Conservation (phyloP, 805 yeast genomes). For the Ascoidea rubescens region DNA sequence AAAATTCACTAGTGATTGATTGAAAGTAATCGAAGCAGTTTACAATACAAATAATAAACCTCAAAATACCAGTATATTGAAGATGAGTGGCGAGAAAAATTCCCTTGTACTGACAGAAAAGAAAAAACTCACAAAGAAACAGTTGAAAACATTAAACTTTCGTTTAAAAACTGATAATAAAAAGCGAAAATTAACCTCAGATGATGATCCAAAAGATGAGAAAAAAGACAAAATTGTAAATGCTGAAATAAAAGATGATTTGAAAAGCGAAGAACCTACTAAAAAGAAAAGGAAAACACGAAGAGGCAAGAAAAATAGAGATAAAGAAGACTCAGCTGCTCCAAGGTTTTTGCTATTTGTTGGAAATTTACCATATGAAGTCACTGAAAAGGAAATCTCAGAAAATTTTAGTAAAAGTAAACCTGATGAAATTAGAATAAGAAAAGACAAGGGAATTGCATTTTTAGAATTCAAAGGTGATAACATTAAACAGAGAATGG, state of each 20-base stretch:
- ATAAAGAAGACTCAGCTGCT: constrained; percentile 18
- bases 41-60: too few relatives aligned
- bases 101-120: background rate
- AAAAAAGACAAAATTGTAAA: constrained; percentile 21
- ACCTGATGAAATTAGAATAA: constrained; percentile 66
- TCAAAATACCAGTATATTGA: too few relatives aligned
- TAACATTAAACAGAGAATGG: constrained; percentile 36
- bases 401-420: constrained; percentile 60
- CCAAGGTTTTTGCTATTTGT: constrained; percentile 75
- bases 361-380: constrained; percentile 76
- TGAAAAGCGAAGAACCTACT: constrained; percentile 20
- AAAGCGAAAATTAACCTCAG: background rate
- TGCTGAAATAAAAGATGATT: constrained; percentile 18
- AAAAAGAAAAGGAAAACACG: constrained; percentile 63
- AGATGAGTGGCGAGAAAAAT: too few relatives aligned
- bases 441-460: constrained; percentile 84
- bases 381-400: constrained; percentile 44
- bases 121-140: constrained; percentile 48
- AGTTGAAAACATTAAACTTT: constrained; percentile 49
- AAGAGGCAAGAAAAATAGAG: constrained; percentile 59
- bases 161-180: constrained; percentile 19
- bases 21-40: too few relatives aligned
- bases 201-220: constrained; percentile 20
- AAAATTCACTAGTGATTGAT: too few relatives aligned
- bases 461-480: constrained; percentile 65